A percentile compares a stretch with the other conserved stretches of the same genome.
Evolutionary conservation across 2,329 filamentous ascomycete species (phyloP).

Genomic region (Alternaria atra): DNA sequence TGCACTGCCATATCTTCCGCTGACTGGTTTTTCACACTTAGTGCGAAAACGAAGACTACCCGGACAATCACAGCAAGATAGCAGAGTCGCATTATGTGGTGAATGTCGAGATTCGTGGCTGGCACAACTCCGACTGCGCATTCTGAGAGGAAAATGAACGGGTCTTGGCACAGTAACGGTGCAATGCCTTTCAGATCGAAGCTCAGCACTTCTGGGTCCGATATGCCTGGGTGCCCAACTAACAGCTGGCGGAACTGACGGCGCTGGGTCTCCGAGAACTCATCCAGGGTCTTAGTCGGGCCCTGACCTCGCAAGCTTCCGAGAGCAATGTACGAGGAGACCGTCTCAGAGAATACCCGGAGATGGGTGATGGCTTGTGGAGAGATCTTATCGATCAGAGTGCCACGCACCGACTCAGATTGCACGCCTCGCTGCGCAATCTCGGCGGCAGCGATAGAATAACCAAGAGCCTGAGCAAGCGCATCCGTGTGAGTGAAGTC

Average conservation of each 20-base stretch:
- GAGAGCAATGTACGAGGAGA: conserved; percentile 82
- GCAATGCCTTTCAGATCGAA: conserved; percentile 55
- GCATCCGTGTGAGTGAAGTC: conserved; percentile 65
- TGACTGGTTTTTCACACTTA: conserved; percentile 18
- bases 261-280: conserved; percentile 73
- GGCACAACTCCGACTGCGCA: conserved; percentile 75
- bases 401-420: conserved; percentile 71
- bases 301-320: conserved; percentile 71
- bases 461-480: conserved; percentile 74
- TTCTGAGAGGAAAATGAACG: conserved; percentile 84
- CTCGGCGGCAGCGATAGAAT: conserved; percentile 86
- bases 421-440: conserved; percentile 90
- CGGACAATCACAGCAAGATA: conserved; percentile 93
- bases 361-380: conserved; percentile 86
- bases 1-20: conserved; percentile 7
- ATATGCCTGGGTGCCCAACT: conserved; percentile 60
- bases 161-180: conserved; percentile 73
- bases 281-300: conserved; percentile 69
- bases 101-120: conserved; percentile 75
- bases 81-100: conserved; percentile 83
- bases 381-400: conserved; percentile 82
- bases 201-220: conserved; percentile 45
- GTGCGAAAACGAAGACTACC: conserved; percentile 67
- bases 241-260: conserved; percentile 81
- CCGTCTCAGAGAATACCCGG: conserved; percentile 87